Evolutionary conservation across 108 stramenopile genomes (phyloP).

Genomic region (Fragilariopsis cylindrus): DNA sequence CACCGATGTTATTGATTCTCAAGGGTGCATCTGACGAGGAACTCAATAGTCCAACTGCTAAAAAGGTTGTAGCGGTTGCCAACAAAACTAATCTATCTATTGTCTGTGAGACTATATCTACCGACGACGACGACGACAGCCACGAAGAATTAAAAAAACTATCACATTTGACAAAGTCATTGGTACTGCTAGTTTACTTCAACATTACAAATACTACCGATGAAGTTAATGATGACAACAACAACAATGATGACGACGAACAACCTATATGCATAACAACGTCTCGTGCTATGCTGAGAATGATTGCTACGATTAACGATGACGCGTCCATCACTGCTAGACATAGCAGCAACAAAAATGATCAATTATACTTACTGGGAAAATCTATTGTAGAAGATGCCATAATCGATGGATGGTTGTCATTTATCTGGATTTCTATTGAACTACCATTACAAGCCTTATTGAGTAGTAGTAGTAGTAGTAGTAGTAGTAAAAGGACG

Average conservation of each 20-base stretch:
- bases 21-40: conserved; percentile 12
- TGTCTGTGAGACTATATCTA: not conserved
- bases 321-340: not conserved
- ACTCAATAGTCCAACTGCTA: not conserved
- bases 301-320: conserved; percentile 27
- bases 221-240: not conserved
- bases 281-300: conserved; percentile 29
- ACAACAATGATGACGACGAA: not conserved
- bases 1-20: conserved; percentile 1
- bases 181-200: conserved; percentile 18
- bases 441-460: conserved; percentile 29
- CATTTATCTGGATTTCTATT: conserved; percentile 35
- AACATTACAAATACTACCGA: too few relatives aligned
- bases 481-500: not conserved
- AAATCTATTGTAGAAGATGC: conserved; percentile 25
- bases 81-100: not conserved
- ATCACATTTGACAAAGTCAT: conserved; percentile 16
- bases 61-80: conserved; percentile 1
- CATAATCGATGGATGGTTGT: conserved; percentile 42
- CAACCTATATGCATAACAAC: conserved; percentile 4
- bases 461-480: not conserved
- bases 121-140: not conserved
- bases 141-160: not conserved
- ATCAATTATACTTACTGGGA: conserved; percentile 25
- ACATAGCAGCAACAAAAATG: not conserved